Evolutionary conservation across 306 rosid species (phyloP).

Genomic region (Leucaena leucocephala): DNA sequence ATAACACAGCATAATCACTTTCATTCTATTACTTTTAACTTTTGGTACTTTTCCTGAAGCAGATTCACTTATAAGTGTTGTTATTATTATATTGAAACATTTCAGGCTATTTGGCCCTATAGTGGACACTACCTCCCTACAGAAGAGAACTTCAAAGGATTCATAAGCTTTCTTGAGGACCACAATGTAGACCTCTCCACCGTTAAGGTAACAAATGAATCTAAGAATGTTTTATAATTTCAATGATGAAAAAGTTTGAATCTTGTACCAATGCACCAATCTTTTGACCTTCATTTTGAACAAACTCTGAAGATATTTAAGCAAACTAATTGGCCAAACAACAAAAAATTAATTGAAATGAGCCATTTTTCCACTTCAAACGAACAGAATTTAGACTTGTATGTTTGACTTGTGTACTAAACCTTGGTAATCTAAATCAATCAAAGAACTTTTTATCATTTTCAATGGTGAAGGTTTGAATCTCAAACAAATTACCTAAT

Average conservation of each 20-base stretch:
- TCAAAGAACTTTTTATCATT: not conserved
- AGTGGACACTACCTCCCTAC: conserved; percentile 97
- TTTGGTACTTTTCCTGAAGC: not conserved
- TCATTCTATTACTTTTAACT: not conserved
- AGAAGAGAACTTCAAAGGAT: conserved; percentile 84
- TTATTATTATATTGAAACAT: not conserved
- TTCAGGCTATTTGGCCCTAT: conserved; percentile 95
- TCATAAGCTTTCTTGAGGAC: conserved; percentile 75
- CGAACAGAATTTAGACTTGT: too few species aligned
- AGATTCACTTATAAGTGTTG: conserved; percentile 20
- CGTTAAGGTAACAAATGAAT: conserved; percentile 61
- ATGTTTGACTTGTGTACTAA: not conserved
- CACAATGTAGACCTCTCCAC: conserved; percentile 77
- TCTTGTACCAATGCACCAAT: not conserved
- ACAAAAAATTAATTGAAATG: too few species aligned
- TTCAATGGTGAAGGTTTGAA: not conserved
- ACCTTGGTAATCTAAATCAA: not conserved
- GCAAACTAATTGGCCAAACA: too few species aligned
- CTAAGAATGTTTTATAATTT: too few species aligned
- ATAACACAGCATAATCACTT: not conserved
- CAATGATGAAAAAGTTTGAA: not conserved
- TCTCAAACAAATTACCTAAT: not conserved
- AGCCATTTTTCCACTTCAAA: too few species aligned
- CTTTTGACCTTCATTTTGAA: not conserved
- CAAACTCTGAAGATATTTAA: not conserved